These are phyloP conservation scores for Vicia faba DNA, from an alignment of 306 rosid species.

Conservation along the genomic window DNA sequence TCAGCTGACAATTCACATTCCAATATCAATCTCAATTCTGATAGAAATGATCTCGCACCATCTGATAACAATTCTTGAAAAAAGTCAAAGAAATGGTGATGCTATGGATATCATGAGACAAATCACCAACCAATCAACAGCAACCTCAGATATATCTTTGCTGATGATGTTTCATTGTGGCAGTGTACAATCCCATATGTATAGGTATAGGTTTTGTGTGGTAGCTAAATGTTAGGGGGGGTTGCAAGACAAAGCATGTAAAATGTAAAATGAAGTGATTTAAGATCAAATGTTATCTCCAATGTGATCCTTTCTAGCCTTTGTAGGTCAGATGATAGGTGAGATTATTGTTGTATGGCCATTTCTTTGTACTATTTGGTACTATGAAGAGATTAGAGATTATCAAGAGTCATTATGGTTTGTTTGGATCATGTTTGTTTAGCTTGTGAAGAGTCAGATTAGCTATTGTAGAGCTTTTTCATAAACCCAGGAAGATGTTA, in stretches of 20 bases:
- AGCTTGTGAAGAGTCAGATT: constrained; percentile 37
- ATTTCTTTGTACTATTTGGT: constrained; percentile 37
- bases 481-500: background rate
- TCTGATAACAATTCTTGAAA: constrained; percentile 57
- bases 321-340: constrained; percentile 38
- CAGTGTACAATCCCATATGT: constrained; percentile 52
- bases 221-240: constrained; percentile 58
- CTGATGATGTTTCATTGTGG: constrained; percentile 47
- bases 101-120: constrained; percentile 36
- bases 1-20: constrained; percentile 61
- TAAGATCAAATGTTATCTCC: constrained; percentile 27
- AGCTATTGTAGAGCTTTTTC: constrained; percentile 14
- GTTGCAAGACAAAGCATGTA: constrained; percentile 50
- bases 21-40: constrained; percentile 65
- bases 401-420: constrained; percentile 16
- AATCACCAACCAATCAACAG: constrained; percentile 33
- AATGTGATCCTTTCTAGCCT: constrained; percentile 22
- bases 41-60: constrained; percentile 58
- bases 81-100: constrained; percentile 23
- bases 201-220: constrained; percentile 70
- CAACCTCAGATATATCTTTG: constrained; percentile 38
- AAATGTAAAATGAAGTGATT: constrained; percentile 44
- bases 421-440: constrained; percentile 38
- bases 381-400: constrained; percentile 28
- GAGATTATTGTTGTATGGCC: constrained; percentile 37